Evolutionary conservation across 1,139 yeast genomes (phyloP).

Genomic region (Diutina scorzettiae): DNA sequence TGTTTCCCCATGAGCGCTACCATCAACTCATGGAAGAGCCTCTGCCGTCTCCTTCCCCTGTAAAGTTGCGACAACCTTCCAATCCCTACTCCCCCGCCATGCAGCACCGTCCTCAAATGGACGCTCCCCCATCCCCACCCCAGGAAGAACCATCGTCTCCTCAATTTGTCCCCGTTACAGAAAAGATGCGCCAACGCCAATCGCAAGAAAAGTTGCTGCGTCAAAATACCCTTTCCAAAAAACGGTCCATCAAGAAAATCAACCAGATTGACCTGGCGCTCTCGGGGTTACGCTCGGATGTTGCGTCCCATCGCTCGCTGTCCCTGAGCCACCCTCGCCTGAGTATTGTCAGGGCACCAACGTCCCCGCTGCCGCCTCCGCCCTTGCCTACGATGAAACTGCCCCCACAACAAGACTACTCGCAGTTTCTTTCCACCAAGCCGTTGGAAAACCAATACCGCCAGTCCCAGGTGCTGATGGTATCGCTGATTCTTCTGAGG

Average conservation of each 20-base stretch:
- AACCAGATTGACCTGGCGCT: constrained; percentile 5
- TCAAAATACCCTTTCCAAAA: background rate
- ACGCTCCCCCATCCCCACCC: background rate
- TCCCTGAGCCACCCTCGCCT: background rate
- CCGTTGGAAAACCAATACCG: background rate
- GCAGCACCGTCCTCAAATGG: background rate
- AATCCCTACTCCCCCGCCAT: background rate
- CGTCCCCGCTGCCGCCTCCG: background rate
- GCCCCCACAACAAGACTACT: background rate
- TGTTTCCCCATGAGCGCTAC: background rate
- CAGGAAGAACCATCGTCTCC: background rate
- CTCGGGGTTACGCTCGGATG: background rate
- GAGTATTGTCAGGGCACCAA: background rate
- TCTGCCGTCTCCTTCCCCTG: background rate
- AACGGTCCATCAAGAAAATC: constrained; percentile 1
- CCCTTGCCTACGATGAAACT: background rate
- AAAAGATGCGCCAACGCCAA: constrained; percentile 4
- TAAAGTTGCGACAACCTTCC: background rate
- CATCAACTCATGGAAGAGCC: background rate
- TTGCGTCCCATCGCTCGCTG: background rate
- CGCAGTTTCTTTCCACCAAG: background rate
- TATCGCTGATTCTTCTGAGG: constrained; percentile 3
- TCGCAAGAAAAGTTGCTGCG: constrained; percentile 3
- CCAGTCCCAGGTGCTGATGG: constrained; percentile 5
- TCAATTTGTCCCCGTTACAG: constrained; percentile 1